These are phyloP conservation scores for Athelia psychrophila DNA, from an alignment of 1,284 basidiomycete genomes.

Conservation along the genomic window DNA sequence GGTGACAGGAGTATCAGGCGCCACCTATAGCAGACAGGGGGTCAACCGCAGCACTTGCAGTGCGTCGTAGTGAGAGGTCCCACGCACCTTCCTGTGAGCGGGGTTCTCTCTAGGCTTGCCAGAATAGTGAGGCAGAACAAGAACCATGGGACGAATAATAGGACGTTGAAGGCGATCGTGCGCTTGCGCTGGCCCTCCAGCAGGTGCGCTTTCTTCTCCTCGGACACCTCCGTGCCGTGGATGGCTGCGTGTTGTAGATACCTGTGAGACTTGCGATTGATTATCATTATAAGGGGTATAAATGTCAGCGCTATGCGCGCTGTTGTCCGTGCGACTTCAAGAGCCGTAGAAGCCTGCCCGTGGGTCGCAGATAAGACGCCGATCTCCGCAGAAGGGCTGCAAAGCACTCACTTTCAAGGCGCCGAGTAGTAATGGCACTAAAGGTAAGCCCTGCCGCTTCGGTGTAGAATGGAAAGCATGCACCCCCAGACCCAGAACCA, in stretches of 20 bases:
- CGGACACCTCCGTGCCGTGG: constrained; percentile 45
- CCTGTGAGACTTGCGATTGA: constrained; percentile 48
- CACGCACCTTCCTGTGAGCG: constrained; percentile 77
- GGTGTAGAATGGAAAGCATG: constrained; percentile 41
- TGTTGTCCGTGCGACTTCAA: constrained; percentile 63
- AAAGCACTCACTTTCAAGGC: constrained; percentile 46
- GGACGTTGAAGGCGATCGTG: constrained; percentile 49
- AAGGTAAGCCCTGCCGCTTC: constrained; percentile 26
- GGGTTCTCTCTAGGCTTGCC: constrained; percentile 79
- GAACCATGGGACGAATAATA: constrained; percentile 65
- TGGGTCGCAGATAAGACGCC: background rate
- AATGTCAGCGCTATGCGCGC: constrained; percentile 71
- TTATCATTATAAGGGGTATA: constrained; percentile 60
- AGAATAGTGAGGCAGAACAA: constrained; percentile 76
- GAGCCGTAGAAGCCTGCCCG: constrained; percentile 48
- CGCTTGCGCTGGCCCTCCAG: constrained; percentile 45
- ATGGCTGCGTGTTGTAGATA: constrained; percentile 52
- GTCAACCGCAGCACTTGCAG: constrained; percentile 7
- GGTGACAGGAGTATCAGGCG: constrained; percentile 85
- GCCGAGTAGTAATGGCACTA: constrained; percentile 37
- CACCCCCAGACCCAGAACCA: constrained; percentile 3
- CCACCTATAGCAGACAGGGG: too few relatives aligned
- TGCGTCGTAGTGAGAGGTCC: too few relatives aligned
- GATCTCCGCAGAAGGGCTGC: constrained; percentile 3
- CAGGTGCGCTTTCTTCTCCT: constrained; percentile 45